Percentiles rank a stretch among this genome's conserved stretches.
Conservation (phyloP, 164 flowering plant species). For the Liriodendron chinense region DNA sequence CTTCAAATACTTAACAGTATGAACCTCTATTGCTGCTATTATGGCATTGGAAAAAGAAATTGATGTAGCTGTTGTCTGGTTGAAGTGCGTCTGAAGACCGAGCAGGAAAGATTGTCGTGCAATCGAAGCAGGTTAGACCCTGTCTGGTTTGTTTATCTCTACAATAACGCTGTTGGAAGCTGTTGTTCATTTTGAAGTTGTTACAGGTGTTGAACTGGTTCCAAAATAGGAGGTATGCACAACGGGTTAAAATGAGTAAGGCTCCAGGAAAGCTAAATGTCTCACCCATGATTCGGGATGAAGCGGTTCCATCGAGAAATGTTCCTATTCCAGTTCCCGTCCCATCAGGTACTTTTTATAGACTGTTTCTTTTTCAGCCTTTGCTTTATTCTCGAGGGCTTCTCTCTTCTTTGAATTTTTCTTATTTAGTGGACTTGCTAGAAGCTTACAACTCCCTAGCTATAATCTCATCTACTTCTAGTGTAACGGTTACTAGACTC, state of each 20-base stretch:
- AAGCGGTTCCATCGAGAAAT: constrained; percentile 36
- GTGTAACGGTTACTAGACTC: too few relatives aligned
- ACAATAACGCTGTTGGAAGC: neutral
- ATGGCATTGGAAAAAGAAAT: neutral
- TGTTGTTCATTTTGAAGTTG: constrained; percentile 14
- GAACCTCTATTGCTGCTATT: constrained; percentile 1
- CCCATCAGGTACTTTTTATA: constrained; percentile 40
- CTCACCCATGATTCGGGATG: constrained; percentile 55
- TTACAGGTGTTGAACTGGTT: constrained; percentile 97
- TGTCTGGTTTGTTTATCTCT: neutral
- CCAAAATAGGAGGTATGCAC: constrained; percentile 88
- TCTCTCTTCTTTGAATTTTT: neutral
- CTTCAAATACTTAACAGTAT: neutral
- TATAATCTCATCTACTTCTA: too few relatives aligned
- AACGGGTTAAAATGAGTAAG: constrained; percentile 64
- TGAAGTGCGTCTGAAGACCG: constrained; percentile 69
- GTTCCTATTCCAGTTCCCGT: constrained; percentile 32
- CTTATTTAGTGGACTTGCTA: neutral
- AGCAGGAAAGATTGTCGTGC: constrained; percentile 72
- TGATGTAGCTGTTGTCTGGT: constrained; percentile 7
- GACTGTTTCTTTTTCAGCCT: neutral
- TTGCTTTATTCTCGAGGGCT: neutral
- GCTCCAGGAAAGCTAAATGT: constrained; percentile 56
- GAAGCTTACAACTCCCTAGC: neutral
- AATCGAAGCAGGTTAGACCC: constrained; percentile 74